Percentiles rank a stretch among this genome's conserved stretches.
Conservation (phyloP, 140 eudicot species). For the Bidens hawaiensis region DNA sequence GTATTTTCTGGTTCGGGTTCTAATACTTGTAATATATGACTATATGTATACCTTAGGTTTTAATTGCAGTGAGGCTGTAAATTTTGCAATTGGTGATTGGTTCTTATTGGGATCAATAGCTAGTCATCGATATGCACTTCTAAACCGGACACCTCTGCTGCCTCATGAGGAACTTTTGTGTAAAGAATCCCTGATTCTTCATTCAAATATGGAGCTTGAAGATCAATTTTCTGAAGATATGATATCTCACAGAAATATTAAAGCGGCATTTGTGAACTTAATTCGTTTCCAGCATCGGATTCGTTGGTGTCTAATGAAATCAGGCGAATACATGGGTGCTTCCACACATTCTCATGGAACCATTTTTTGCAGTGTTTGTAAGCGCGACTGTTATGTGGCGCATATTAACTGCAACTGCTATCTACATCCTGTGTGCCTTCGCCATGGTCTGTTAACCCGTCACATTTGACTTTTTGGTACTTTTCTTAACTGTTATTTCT, state of each 20-base stretch:
- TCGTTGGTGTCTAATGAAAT: constrained; percentile 68
- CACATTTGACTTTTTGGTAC: not conserved
- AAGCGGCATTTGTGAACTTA: constrained; percentile 62
- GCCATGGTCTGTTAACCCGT: constrained; percentile 59
- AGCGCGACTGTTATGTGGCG: constrained; percentile 88
- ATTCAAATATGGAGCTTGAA: constrained; percentile 35
- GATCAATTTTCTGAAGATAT: constrained; percentile 47
- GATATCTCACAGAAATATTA: constrained; percentile 41
- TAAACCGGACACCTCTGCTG: constrained; percentile 77
- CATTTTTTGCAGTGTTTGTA: constrained; percentile 84
- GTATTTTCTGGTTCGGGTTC: not conserved
- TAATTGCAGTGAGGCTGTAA: constrained; percentile 96
- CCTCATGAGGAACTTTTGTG: constrained; percentile 95
- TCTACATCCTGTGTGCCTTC: constrained; percentile 83
- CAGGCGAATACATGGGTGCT: constrained; percentile 42
- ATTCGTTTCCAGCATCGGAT: constrained; percentile 82
- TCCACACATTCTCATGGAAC: constrained; percentile 54
- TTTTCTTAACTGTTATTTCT: constrained; percentile 4
- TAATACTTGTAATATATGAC: not conserved
- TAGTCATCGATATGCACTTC: constrained; percentile 81
- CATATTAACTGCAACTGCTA: constrained; percentile 73
- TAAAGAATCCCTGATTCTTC: constrained; percentile 83
- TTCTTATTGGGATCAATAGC: constrained; percentile 80
- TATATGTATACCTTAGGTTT: constrained; percentile 45
- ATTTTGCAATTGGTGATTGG: constrained; percentile 96